Evolutionary conservation across 768 basidiomycete genomes (phyloP), one percentile per base, ranked within the genome.

Genomic region (Suillus lakei): DNA sequence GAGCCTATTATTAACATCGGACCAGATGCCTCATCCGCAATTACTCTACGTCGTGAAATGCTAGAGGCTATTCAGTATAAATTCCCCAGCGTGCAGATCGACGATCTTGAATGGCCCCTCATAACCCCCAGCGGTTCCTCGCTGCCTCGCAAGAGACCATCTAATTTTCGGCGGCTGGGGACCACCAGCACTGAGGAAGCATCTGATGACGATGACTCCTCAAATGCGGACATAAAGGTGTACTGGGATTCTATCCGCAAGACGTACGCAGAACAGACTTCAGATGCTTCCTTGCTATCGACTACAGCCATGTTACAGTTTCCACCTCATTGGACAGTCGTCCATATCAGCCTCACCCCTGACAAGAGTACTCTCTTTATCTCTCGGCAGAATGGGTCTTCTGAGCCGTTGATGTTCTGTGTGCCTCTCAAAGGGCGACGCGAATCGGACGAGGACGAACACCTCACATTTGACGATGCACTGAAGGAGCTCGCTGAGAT

Each of bases 11-110:
- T 23, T 65, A 21, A 68, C 51, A 3, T 21, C 51, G 36, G 44
- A 56, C 10, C 68, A 97, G 96, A 97, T 74, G 80, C 84, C 16
- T 89, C 90, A 3, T 82, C 89, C 0, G 86, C 92, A 5, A 85
- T 96, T 53, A 95, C 94, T 0, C 82, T 98, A 2, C 88, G 89
- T 10, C 85, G 94, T 21, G 97, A 99, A 73, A 86, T 98, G 82
- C 75, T 96, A 18, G 95, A 97, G 68, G 87, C 86, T 18, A 90
- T 96, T 58, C 83, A 86, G 1, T 77, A 86, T 71, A 98, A 98
- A 73, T 86, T 91, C 64, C 79, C 82, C 3, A 73, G 80, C 15
- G 41, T 72, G 1, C 72, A 74, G 4, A 68, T 68, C 18, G 91
- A 95, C 67, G 95, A 97, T 71, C 74, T 92, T 30, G 81, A 83